Evolutionary conservation across 2,329 filamentous ascomycete genomes (phyloP), one percentile per base, ranked within the genome.

Genomic region (Domatiomyces catenatus): DNA sequence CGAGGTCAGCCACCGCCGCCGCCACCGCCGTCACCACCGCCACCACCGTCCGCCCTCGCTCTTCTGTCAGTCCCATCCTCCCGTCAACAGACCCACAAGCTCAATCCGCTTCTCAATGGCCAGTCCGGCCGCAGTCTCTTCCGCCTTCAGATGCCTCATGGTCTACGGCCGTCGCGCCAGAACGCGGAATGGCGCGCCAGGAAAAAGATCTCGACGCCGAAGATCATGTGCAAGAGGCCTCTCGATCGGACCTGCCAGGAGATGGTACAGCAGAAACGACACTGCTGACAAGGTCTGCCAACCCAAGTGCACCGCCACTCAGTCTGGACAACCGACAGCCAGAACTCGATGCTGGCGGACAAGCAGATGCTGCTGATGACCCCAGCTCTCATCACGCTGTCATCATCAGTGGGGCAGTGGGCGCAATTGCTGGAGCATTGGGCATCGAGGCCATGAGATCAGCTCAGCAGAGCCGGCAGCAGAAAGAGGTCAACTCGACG

Each of bases 341-440:
- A 39, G 32, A 15, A 39, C 10, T 15, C 32, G 32, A 39, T 15
- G 32, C 32, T 39, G 28, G 28, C 8, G 32, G 32, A 39, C 12
- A 39, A 15, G 32, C 3, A 5, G 10, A 39, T 15, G 10, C 32
- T 4, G 15, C 32, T 2, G 10, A 39, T 15, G 32, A 32, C 12
- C 8, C 12, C n/a, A 42, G 20, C 42, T 36, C 39, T 7, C 47
- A 24, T 17, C 47, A 52, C 7, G 52, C 20, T 42, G 51, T 42
- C 10, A 52, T 58, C 32, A 55, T 26, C 45, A 28, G 55, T 46
- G 51, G 48, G 17, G 58, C 58, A 22, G 58, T 59, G 2, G 58
- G 54, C 20, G 55, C 54, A 8, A 53, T 59, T 39, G 58, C 58
- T n/a, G 56, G 58, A 26, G 58, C 56, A 15, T 48, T 59, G 24